These are phyloP conservation scores for Trichoderma cornu-damae DNA, from an alignment of 2,329 filamentous ascomycete species.

Conservation along the genomic window DNA sequence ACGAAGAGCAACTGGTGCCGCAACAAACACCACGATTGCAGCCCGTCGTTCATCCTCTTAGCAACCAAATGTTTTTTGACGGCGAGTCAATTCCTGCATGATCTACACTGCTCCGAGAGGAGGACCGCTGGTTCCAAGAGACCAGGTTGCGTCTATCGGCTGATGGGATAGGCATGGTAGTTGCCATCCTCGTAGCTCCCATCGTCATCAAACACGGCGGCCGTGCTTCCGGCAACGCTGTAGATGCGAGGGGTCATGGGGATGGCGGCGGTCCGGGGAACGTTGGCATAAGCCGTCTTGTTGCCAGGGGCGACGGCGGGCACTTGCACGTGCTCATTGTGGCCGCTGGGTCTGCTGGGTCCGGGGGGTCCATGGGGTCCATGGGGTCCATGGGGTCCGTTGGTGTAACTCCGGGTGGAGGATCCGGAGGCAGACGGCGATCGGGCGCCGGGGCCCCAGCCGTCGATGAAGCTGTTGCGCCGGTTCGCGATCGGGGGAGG, in stretches of 20 bases:
- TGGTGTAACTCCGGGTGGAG: constrained; percentile 27
- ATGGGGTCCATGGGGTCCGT: constrained; percentile 20
- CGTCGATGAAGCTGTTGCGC: constrained; percentile 34
- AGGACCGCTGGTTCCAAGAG: too few relatives aligned
- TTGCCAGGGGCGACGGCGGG: constrained; percentile 23
- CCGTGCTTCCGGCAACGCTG: constrained; percentile 23
- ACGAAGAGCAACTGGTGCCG: constrained; percentile 10
- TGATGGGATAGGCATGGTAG: constrained; percentile 35
- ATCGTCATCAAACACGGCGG: constrained; percentile 21
- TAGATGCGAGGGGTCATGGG: constrained; percentile 24
- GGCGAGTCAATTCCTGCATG: background rate
- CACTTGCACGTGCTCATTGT: constrained; percentile 27
- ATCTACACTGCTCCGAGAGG: background rate
- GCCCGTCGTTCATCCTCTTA: background rate
- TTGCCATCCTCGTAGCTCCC: constrained; percentile 33
- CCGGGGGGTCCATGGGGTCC: constrained; percentile 20
- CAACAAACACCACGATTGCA: constrained; percentile 14
- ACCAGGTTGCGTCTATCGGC: constrained; percentile 23
- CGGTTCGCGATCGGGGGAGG: constrained; percentile 24
- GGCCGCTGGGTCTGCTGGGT: constrained; percentile 25
- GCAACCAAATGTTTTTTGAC: background rate
- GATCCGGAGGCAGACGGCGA: constrained; percentile 27
- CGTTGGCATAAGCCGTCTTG: constrained; percentile 26
- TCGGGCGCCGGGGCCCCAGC: constrained; percentile 32
- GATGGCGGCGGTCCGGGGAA: constrained; percentile 27